phyloP scores from a whole-genome alignment of 169 alveolate species.

The Pseudocohnilembus persalinus region DNA sequence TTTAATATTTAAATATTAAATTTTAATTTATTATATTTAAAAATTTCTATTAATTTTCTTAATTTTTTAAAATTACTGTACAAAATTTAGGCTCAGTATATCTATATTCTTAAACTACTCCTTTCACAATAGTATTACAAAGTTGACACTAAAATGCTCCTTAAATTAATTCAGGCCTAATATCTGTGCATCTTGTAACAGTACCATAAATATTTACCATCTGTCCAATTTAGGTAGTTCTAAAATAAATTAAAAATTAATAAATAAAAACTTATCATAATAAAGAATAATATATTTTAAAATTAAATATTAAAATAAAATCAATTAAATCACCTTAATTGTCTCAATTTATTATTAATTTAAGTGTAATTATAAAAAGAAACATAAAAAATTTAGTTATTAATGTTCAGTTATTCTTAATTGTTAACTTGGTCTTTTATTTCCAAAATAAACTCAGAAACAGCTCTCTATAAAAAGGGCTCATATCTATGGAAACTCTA shows the following conservation, averaged over 20 bases:
- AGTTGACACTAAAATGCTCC: slow-evolving; percentile 93
- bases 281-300: too few species aligned
- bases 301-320: too few species aligned
- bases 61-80: background rate
- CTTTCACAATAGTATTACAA: slow-evolving; percentile 88
- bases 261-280: too few species aligned
- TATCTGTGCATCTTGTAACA: slow-evolving; percentile 97
- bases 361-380: background rate
- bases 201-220: slow-evolving; percentile 93
- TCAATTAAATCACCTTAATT: background rate
- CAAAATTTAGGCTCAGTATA: slow-evolving; percentile 90
- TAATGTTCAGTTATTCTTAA: background rate
- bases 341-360: background rate
- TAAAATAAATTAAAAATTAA: too few species aligned
- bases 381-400: background rate
- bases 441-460: background rate
- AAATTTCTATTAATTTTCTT: slow-evolving; percentile 32
- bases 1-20: too few species aligned
- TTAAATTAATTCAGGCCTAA: slow-evolving; percentile 94
- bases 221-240: slow-evolving; percentile 89
- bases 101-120: slow-evolving; percentile 93
- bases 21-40: slow-evolving; percentile 58
- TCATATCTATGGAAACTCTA: background rate
- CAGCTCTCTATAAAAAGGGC: background rate
- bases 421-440: background rate